phyloP scores from a whole-genome alignment of 495 filamentous ascomycete species.

The Acidiella bohemica region DNA sequence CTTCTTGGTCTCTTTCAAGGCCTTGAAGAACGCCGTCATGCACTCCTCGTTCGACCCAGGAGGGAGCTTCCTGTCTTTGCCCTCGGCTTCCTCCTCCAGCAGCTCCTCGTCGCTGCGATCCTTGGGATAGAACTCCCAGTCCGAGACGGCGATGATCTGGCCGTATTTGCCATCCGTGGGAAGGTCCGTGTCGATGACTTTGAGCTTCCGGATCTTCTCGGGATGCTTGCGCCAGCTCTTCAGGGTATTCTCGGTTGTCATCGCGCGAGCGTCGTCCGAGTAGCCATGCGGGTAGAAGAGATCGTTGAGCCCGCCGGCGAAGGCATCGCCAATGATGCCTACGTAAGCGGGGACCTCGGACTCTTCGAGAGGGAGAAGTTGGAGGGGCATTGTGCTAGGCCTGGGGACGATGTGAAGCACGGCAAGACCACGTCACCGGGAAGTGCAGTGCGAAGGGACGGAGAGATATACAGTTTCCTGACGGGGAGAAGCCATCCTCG shows the following conservation, averaged over 20 bases:
- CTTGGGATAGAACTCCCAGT: constrained; percentile 12
- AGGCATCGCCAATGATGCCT: constrained; percentile 7
- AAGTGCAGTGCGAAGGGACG: no score
- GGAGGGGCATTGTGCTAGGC: constrained; percentile 17
- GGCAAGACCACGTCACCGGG: no score
- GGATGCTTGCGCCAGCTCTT: constrained; percentile 6
- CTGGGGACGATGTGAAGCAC: no score
- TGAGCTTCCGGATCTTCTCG: constrained; percentile 6
- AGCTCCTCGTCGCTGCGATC: constrained; percentile 10
- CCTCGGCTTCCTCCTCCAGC: constrained; percentile 5
- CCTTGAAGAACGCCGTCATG: constrained; percentile 8
- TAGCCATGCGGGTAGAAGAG: constrained; percentile 11
- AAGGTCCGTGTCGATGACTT: constrained; percentile 14
- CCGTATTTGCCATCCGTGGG: constrained; percentile 1
- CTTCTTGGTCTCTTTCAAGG: neutral
- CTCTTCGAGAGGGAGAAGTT: constrained; percentile 9
- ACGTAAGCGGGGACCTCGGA: constrained; percentile 9
- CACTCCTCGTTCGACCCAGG: neutral
- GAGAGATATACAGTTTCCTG: no score
- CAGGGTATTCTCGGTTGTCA: neutral
- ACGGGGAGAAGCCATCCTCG: no score
- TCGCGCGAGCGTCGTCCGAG: neutral
- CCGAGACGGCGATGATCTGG: constrained; percentile 7
- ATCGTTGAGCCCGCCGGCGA: constrained; percentile 4
- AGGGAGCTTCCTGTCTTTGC: neutral